phyloP scores from a whole-genome alignment of 164 flowering plant genomes.

The Umbellularia californica region DNA sequence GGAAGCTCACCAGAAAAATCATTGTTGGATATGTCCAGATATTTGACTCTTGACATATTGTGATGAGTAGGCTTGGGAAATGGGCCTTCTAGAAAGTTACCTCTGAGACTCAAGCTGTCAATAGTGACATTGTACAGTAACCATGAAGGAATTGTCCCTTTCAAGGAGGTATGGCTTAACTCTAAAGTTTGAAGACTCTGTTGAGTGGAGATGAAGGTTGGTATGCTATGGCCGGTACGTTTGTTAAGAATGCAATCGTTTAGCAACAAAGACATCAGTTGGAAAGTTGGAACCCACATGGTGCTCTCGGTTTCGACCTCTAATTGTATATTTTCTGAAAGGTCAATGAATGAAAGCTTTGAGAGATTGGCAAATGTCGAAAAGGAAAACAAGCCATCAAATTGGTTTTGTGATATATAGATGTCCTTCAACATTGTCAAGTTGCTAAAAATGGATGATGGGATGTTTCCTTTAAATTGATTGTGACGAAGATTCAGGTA shows the following conservation, averaged over 20 bases:
- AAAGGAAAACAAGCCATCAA: no score
- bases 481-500: not conserved
- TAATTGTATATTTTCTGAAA: not conserved
- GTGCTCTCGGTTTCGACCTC: not conserved
- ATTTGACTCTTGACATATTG: not conserved
- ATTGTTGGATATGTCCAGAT: not conserved
- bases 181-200: not conserved
- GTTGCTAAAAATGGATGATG: constrained; percentile 1
- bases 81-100: not conserved
- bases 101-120: not conserved
- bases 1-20: not conserved
- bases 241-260: constrained; percentile 4
- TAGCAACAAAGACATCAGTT: not conserved
- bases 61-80: not conserved
- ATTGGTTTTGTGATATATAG: not conserved
- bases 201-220: constrained; percentile 4
- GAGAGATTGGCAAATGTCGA: constrained; percentile 4
- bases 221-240: not conserved
- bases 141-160: constrained; percentile 8
- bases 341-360: not conserved
- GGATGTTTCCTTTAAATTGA: constrained; percentile 3
- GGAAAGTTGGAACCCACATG: constrained; percentile 3
- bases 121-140: constrained; percentile 1
- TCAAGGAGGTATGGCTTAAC: constrained; percentile 1
- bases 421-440: constrained; percentile 1